These are phyloP conservation scores for Chalciporus chontae DNA, from an alignment of 768 basidiomycete genomes.

Conservation along the genomic window DNA sequence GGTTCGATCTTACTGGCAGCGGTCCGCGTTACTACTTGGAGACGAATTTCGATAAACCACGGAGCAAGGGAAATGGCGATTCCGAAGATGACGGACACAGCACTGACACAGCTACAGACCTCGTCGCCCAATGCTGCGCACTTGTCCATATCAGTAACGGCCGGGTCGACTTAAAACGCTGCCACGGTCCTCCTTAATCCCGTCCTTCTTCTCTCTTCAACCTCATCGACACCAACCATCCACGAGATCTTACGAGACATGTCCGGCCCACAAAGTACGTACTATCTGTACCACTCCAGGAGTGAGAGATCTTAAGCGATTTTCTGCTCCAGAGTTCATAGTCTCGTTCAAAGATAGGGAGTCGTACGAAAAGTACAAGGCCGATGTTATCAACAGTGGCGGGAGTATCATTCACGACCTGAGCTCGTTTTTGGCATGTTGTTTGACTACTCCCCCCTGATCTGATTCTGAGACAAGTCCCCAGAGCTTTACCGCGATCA, in stretches of 20 bases:
- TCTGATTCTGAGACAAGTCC: background rate
- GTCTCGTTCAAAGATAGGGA: conserved; percentile 1
- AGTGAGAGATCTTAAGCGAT: background rate
- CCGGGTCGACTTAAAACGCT: background rate
- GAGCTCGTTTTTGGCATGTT: background rate
- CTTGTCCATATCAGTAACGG: background rate
- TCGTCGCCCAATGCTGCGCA: background rate
- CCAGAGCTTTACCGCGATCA: conserved; percentile 19
- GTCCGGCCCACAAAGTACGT: conserved; percentile 16
- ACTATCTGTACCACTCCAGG: background rate
- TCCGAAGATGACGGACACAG: too few species aligned
- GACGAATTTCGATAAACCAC: too few species aligned
- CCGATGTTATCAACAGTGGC: background rate
- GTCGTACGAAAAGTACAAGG: conserved; percentile 14
- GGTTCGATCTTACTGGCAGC: too few species aligned
- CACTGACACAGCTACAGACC: too few species aligned
- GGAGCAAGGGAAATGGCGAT: too few species aligned
- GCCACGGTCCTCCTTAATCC: background rate
- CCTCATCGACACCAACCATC: background rate
- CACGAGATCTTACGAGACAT: conserved; percentile 4
- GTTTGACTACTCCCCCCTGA: background rate
- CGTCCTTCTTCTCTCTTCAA: background rate
- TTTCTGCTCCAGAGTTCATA: conserved; percentile 7
- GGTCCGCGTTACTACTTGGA: too few species aligned
- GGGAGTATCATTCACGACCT: conserved; percentile 16